Evolutionary conservation across 768 basidiomycete genomes (phyloP).

Genomic region (Infundibulicybe gibba): DNA sequence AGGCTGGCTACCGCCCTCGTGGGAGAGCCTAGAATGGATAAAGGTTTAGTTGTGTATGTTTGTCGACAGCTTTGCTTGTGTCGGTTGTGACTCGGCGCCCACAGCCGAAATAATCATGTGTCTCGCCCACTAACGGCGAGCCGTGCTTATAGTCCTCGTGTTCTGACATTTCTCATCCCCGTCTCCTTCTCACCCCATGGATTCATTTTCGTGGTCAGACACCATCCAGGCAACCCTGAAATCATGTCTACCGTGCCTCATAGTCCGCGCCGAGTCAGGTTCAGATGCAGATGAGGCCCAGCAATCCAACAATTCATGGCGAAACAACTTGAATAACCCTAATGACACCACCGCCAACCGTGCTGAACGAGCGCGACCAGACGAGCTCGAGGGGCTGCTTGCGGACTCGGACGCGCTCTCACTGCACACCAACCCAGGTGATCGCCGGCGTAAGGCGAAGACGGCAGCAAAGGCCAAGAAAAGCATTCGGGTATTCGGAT

Average conservation of each 20-base stretch:
- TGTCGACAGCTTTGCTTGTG: too few relatives aligned
- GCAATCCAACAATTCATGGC: neutral
- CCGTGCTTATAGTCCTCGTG: too few relatives aligned
- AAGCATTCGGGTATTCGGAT: constrained; percentile 60
- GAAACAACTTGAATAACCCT: neutral
- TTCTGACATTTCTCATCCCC: neutral
- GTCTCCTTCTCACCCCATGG: neutral
- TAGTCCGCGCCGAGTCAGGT: constrained; percentile 12
- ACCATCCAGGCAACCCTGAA: constrained; percentile 52
- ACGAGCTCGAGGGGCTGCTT: constrained; percentile 35
- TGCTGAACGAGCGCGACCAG: constrained; percentile 32
- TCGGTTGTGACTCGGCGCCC: too few relatives aligned
- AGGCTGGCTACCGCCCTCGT: too few relatives aligned
- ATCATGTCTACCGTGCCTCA: constrained; percentile 59
- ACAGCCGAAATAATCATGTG: too few relatives aligned
- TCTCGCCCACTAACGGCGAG: too few relatives aligned
- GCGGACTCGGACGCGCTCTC: constrained; percentile 46
- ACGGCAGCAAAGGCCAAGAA: constrained; percentile 29
- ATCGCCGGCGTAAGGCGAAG: constrained; percentile 18
- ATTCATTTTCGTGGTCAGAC: constrained; percentile 52
- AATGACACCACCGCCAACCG: constrained; percentile 24
- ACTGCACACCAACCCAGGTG: constrained; percentile 59
- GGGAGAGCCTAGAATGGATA: too few relatives aligned
- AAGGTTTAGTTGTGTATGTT: too few relatives aligned
- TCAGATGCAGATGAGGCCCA: constrained; percentile 16